Evolutionary conservation across 441 rosid genomes (phyloP).

Genomic region (Omphalea diandra): DNA sequence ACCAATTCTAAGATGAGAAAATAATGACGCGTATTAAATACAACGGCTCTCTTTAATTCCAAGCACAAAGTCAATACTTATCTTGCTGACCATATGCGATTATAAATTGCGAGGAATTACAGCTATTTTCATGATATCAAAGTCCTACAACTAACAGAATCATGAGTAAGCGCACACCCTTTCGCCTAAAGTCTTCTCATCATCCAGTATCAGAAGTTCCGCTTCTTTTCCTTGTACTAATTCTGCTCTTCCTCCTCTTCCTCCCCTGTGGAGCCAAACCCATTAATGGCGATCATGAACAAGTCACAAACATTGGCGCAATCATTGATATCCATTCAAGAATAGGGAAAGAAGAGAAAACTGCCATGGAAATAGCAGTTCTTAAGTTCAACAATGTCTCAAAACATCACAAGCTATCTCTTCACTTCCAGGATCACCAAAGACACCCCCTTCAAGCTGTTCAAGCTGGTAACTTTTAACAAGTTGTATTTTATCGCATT

Average conservation of each 20-base stretch:
- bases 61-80: too few species aligned
- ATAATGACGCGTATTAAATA: too few species aligned
- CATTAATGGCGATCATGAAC: not conserved
- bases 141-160: not conserved
- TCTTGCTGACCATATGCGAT: too few species aligned
- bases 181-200: not conserved
- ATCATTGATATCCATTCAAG: slow-evolving; percentile 40
- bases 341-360: slow-evolving; percentile 37
- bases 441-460: slow-evolving; percentile 32
- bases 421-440: slow-evolving; percentile 30
- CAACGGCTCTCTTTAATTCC: too few species aligned
- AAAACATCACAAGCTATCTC: slow-evolving; percentile 29
- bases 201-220: not conserved
- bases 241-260: not conserved
- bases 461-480: slow-evolving; percentile 32
- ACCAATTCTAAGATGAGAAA: too few species aligned
- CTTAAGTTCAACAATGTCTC: slow-evolving; percentile 26
- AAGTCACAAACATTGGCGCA: slow-evolving; percentile 35
- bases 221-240: not conserved
- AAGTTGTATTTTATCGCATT: not conserved
- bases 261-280: slow-evolving; percentile 3
- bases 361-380: slow-evolving; percentile 43
- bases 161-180: not conserved
- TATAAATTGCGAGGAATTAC: too few species aligned
- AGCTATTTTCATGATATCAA: too few species aligned